phyloP scores from a whole-genome alignment of 805 yeast species.

The Saccharomycopsis babjevae region DNA sequence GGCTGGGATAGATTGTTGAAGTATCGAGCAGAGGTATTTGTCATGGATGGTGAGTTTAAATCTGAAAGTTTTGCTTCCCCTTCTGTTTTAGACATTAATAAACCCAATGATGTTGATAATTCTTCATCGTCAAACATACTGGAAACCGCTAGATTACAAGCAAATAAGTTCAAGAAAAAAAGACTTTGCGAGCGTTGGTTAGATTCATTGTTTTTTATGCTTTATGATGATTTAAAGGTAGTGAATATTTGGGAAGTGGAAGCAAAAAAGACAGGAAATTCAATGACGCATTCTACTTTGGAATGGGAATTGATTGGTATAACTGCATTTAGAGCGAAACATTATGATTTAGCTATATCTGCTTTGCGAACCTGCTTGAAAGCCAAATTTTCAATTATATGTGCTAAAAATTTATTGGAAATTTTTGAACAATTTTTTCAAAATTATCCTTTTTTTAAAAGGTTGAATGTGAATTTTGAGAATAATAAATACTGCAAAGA shows the following conservation, averaged over 20 bases:
- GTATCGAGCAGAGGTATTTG: constrained; percentile 60
- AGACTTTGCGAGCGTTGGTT: constrained; percentile 71
- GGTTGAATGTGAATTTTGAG: constrained; percentile 20
- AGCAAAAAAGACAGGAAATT: constrained; percentile 20
- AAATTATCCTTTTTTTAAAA: constrained; percentile 20
- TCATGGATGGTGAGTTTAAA: constrained; percentile 65
- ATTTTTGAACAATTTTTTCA: constrained; percentile 31
- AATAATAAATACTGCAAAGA: constrained; percentile 14
- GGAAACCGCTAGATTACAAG: not conserved
- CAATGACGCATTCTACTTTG: constrained; percentile 44
- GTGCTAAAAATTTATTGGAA: constrained; percentile 40
- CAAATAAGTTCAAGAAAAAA: constrained; percentile 29
- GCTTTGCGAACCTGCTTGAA: constrained; percentile 44
- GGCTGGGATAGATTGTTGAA: constrained; percentile 79
- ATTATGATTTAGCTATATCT: constrained; percentile 38
- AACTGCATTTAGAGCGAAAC: constrained; percentile 38
- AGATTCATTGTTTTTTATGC: constrained; percentile 34
- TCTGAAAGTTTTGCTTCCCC: not conserved
- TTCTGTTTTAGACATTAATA: not conserved
- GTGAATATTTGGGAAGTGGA: constrained; percentile 24
- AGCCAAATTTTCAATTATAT: constrained; percentile 54
- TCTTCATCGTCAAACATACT: not conserved
- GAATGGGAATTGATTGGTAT: constrained; percentile 71
- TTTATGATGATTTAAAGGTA: constrained; percentile 28
- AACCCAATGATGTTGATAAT: not conserved